Base-by-base conservation (phyloP, 106 monocot genomes). In the Dendrobium officinale region DNA sequence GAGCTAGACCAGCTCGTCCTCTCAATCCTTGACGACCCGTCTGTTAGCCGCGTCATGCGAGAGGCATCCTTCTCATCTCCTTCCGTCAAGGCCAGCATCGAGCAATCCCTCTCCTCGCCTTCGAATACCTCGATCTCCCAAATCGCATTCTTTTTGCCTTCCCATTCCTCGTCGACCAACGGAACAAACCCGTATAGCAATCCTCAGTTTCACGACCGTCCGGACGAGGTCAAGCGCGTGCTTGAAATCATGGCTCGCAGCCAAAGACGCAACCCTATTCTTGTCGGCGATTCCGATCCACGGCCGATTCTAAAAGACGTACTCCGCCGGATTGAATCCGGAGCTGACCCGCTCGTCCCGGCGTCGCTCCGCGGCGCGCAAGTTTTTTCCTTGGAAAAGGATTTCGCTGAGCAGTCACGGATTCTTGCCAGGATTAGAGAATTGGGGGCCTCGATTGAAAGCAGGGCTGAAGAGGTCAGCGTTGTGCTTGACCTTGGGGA, bases 41-140 rank as follows among this genome's bases (percentile, higher is more conserved):
- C 89, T 18, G 95, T 96, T n/a, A 93, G 93, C 78, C 84, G 91
- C 78, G 93, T 93, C 86, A 96, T 96, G 93, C 77, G 89, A 20
- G 91, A 91, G 82, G 93, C 93, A 16, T 82, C 86, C 78, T 91
- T 96, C 82, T 96, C 93, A 10, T 85, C 86, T 77, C 85, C 91
- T 3, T 80, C 87, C 10, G 89, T 96, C 54, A 96, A 96, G 55
- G 85, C 90, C 64, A 67, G 77, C 72, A 84, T 89, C 66, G 90
- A 96, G 77, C 84, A 86, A 45, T 87, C 88, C 13, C 55, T 92
- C n/a, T 68, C 88, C 22, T 66, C 64, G 5, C n/a, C 64, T 26
- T 64, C 22, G 24, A 66, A 22, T 24, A 66, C 22, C 26, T 66
- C 22, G 7, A 26, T 26, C n/a, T 66, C 64, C 26, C 64, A 66